A percentile compares a stretch with the other conserved stretches of the same genome.
Evolutionary conservation across 371 early-diverging fungal species (phyloP).

Genomic region (Mucor piriformis): DNA sequence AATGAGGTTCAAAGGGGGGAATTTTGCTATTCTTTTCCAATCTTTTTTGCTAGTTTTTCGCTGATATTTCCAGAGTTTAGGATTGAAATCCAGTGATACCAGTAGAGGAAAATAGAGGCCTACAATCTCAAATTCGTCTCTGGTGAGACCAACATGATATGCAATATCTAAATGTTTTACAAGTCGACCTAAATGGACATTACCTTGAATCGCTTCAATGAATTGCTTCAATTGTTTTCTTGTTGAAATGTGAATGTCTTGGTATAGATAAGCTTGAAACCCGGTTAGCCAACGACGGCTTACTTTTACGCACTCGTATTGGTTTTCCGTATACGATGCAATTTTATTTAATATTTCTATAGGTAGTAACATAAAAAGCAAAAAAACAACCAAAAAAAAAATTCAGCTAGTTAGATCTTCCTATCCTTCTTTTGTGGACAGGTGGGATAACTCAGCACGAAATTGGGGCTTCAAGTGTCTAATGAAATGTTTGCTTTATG

Average conservation of each 20-base stretch:
- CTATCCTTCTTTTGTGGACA: no score
- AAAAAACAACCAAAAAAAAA: no score
- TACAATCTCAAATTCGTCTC: constrained; percentile 7
- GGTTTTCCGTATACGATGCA: not conserved
- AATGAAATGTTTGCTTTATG: no score
- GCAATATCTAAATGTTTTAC: constrained; percentile 7
- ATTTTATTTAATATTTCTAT: constrained; percentile 8
- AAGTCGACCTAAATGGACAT: not conserved
- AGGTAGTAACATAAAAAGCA: constrained; percentile 2
- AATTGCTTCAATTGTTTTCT: constrained; percentile 7
- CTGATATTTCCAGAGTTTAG: constrained; percentile 13
- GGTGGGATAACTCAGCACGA: no score
- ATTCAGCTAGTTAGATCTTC: no score
- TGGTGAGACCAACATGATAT: constrained; percentile 9
- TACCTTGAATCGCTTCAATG: not conserved
- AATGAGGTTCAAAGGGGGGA: constrained; percentile 6
- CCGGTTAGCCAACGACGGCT: not conserved
- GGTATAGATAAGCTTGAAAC: constrained; percentile 3
- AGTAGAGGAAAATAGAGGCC: constrained; percentile 2
- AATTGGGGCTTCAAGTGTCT: no score
- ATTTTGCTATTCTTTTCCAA: not conserved
- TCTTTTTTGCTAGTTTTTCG: no score
- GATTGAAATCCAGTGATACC: constrained; percentile 8
- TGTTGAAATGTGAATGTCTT: not conserved
- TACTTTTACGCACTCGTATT: constrained; percentile 1